A percentile compares a stretch with the other conserved stretches of the same genome.
phyloP scores from a whole-genome alignment of 2,329 filamentous ascomycete species.

The Botryotinia calthae region DNA sequence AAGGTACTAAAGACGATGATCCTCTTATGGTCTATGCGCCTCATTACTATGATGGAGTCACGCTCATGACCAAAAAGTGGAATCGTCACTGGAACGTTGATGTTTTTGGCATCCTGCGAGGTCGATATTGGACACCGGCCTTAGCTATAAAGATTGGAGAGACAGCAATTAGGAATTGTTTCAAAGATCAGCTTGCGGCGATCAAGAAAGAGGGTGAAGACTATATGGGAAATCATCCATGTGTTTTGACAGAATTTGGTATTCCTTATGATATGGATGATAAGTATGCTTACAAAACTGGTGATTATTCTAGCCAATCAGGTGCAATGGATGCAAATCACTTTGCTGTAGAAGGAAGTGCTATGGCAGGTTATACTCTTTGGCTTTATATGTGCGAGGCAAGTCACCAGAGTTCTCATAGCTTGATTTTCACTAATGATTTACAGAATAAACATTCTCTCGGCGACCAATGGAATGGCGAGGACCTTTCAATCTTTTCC shows the following conservation, averaged over 20 bases:
- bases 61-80: slow-evolving; percentile 97
- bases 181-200: slow-evolving; percentile 80
- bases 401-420: slow-evolving; percentile 36
- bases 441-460: slow-evolving; percentile 76
- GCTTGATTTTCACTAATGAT: slow-evolving; percentile 26
- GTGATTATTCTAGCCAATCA: slow-evolving; percentile 90
- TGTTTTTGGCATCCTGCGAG: slow-evolving; percentile 85
- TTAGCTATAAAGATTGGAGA: slow-evolving; percentile 93
- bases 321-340: slow-evolving; percentile 95
- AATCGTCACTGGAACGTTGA: slow-evolving; percentile 97
- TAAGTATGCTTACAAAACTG: slow-evolving; percentile 90
- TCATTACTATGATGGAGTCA: slow-evolving; percentile 96
- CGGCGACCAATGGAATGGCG: slow-evolving; percentile 96
- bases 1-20: slow-evolving; percentile 85
- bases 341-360: slow-evolving; percentile 82
- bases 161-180: slow-evolving; percentile 88
- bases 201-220: slow-evolving; percentile 86
- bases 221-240: slow-evolving; percentile 83
- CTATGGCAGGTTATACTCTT: slow-evolving; percentile 79
- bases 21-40: slow-evolving; percentile 87
- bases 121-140: slow-evolving; percentile 81
- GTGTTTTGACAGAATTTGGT: slow-evolving; percentile 90
- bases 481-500: slow-evolving; percentile 90
- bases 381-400: slow-evolving; percentile 82
- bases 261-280: slow-evolving; percentile 99